Evolutionary conservation across 1,284 basidiomycete genomes (phyloP), one percentile per base, ranked within the genome.

Genomic region (Xanthoconium separans): DNA sequence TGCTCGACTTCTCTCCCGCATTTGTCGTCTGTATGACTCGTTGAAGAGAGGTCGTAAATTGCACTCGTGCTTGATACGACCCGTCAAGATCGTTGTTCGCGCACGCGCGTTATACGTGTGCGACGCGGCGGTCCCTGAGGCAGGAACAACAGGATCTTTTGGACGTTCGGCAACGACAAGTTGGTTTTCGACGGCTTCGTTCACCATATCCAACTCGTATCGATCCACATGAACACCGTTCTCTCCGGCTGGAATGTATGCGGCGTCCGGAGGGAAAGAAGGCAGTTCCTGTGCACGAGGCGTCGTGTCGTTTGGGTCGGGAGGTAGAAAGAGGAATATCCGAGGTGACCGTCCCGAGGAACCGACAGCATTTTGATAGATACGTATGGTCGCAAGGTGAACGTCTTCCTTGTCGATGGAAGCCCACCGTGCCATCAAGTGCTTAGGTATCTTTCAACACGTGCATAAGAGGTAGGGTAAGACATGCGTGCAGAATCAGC

Each of bases 181-280:
- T 66, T 90, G 87, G 70, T 90, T 90, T 58, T 87, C 83, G 6
- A 91, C 87, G 18, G 79, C 69, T 54, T 87, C 83, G 58, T 89
- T 86, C 41, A 88, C 78, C 84, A 91, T 89, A 30, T 89, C 87
- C 37, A 91, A 74, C 63, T 90, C 86, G 68, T 87, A 91, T 65
- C 79, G 77, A 61, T 89, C 87, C 8, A 80, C 80, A 53, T 81
- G 77, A 7, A 75, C 6, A 61, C 64, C 30, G 63, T 66, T 62
- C 72, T 74, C 31, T 69, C 63, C 24, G 59, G 55, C 24, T 61
- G 69, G 65, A 77, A 83, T 27, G 58, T 63, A 30, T 73, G 82
- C 52, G 57, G 57, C 73, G 61, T 59, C 71, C 58, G 36, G 70
- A 46, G 47, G 61, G 59, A 52, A 69, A 0, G 57, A 86, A 5